phyloP scores from a whole-genome alignment of 1,284 basidiomycete species.

The Moniliophthora roreri region DNA sequence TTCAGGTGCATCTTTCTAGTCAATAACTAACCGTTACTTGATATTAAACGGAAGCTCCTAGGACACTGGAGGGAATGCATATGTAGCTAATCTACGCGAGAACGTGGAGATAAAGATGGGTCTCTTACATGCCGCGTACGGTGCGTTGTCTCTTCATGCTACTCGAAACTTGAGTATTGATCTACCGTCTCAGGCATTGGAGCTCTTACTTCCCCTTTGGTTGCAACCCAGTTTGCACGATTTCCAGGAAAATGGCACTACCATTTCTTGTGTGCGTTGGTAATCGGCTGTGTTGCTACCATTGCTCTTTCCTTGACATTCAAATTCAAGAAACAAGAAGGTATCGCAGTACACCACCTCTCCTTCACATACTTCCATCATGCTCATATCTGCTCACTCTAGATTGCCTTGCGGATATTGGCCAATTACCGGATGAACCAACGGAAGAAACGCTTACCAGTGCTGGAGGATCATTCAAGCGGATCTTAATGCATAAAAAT shows the following conservation, averaged over 20 bases:
- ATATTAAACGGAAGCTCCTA: slow-evolving; percentile 15
- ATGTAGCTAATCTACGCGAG: slow-evolving; percentile 36
- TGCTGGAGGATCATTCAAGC: slow-evolving; percentile 47
- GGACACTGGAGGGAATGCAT: slow-evolving; percentile 48
- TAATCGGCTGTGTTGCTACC: slow-evolving; percentile 48
- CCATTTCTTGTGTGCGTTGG: slow-evolving; percentile 64
- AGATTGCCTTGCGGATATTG: slow-evolving; percentile 43
- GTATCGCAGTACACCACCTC: slow-evolving; percentile 25
- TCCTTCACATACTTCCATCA: background rate
- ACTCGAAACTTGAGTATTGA: background rate
- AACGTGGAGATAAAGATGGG: slow-evolving; percentile 51
- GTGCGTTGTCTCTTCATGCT: no score
- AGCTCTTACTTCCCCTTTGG: slow-evolving; percentile 65
- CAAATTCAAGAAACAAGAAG: slow-evolving; percentile 48
- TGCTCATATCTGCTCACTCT: background rate
- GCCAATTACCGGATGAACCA: slow-evolving; percentile 34
- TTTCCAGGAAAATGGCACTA: slow-evolving; percentile 46
- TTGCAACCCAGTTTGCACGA: slow-evolving; percentile 67
- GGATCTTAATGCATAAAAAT: slow-evolving; percentile 50
- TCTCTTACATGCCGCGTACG: slow-evolving; percentile 47
- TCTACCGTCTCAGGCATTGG: slow-evolving; percentile 50
- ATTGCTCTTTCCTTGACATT: slow-evolving; percentile 49
- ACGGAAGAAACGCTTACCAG: slow-evolving; percentile 20
- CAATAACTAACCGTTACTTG: no score
- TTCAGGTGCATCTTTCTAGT: slow-evolving; percentile 42